Evolutionary conservation across 805 yeast species (phyloP).

Genomic region (Cyberlindnera americana): DNA sequence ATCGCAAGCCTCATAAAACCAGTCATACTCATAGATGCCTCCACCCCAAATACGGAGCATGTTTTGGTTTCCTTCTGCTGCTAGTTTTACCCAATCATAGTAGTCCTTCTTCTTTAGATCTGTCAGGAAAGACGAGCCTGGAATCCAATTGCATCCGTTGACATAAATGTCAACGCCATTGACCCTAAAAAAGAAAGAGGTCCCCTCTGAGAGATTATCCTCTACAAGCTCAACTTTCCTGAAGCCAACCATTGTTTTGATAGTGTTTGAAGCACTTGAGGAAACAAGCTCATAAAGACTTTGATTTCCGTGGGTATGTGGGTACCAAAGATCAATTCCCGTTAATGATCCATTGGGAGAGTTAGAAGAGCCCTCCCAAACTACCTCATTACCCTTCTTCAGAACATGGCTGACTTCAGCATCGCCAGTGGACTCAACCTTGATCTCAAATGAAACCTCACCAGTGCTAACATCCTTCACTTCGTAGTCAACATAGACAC

Average conservation of each 20-base stretch:
- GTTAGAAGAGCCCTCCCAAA: conserved; percentile 11
- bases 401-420: conserved; percentile 4
- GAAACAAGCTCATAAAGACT: conserved; percentile 9
- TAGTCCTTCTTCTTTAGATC: conserved; percentile 14
- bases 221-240: conserved; percentile 18
- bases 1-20: conserved; percentile 17
- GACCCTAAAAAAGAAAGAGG: conserved; percentile 19
- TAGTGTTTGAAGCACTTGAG: conserved; percentile 2
- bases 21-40: conserved; percentile 19
- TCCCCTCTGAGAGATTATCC: conserved; percentile 10
- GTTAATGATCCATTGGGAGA: neutral
- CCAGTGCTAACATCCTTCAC: conserved; percentile 10
- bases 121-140: conserved; percentile 15
- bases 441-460: conserved; percentile 8
- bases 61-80: conserved; percentile 17
- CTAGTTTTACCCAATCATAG: conserved; percentile 10
- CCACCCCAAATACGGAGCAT: conserved; percentile 24
- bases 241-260: conserved; percentile 16
- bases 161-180: conserved; percentile 15
- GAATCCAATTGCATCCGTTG: conserved; percentile 24
- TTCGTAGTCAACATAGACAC: conserved; percentile 14
- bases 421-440: conserved; percentile 6
- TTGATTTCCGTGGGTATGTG: conserved; percentile 20
- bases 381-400: conserved; percentile 3
- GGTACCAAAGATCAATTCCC: conserved; percentile 16